phyloP scores from a whole-genome alignment of 352 stramenopile species.

The Phytopythium helicoides region DNA sequence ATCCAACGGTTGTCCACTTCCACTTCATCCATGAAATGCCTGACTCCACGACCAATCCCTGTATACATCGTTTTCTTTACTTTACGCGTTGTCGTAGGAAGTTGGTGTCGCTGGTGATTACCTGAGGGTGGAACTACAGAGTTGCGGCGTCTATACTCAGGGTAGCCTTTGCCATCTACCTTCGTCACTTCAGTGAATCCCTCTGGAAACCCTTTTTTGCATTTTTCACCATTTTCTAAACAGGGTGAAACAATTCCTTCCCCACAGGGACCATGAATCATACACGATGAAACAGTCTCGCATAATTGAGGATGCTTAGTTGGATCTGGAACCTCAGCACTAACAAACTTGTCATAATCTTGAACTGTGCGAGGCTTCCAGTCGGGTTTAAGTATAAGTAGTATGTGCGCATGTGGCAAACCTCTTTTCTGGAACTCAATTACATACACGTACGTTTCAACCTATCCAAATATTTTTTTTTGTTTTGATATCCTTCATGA shows the following conservation, averaged over 20 bases:
- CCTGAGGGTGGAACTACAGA: too few species aligned
- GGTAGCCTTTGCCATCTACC: not conserved
- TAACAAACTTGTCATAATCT: not conserved
- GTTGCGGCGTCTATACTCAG: too few species aligned
- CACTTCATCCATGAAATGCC: too few species aligned
- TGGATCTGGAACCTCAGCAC: not conserved
- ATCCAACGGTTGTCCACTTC: constrained; percentile 3
- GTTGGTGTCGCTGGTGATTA: too few species aligned
- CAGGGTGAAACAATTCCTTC: not conserved
- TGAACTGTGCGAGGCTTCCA: constrained; percentile 4
- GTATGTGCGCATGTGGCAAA: constrained; percentile 35
- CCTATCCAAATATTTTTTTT: constrained; percentile 22
- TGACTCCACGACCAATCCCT: too few species aligned
- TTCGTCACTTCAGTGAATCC: not conserved
- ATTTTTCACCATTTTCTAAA: not conserved
- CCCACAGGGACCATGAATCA: not conserved
- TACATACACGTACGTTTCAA: constrained; percentile 14
- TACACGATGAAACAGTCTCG: not conserved
- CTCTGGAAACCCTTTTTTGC: not conserved
- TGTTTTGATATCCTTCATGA: constrained; percentile 11
- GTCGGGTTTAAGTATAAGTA: constrained; percentile 25
- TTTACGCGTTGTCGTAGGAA: not conserved
- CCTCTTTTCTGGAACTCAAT: constrained; percentile 51
- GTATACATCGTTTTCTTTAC: not conserved
- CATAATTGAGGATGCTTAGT: not conserved